phyloP scores from a whole-genome alignment of 768 basidiomycete genomes.

The Leucosporidium yakuticum region DNA sequence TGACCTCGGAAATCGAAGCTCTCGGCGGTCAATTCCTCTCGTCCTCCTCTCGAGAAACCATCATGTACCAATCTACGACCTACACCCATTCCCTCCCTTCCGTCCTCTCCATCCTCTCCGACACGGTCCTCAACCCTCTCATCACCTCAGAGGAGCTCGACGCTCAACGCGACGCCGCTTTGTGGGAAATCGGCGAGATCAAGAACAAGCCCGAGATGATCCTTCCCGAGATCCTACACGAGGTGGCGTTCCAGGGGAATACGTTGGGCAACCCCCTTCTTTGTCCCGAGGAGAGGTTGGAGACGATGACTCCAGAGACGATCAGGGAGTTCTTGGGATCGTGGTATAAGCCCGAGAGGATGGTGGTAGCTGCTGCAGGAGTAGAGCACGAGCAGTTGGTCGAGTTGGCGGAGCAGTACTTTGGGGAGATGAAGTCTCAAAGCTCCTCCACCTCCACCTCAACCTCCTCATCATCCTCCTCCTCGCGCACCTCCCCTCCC shows the following conservation, averaged over 20 bases:
- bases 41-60: conserved; percentile 82
- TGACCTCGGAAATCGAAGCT: conserved; percentile 71
- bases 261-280: conserved; percentile 86
- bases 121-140: conserved; percentile 74
- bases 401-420: conserved; percentile 73
- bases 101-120: conserved; percentile 81
- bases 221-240: conserved; percentile 81
- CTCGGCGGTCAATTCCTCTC: conserved; percentile 89
- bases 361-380: conserved; percentile 91
- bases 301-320: conserved; percentile 56
- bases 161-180: conserved; percentile 75
- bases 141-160: conserved; percentile 73
- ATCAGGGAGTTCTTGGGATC: conserved; percentile 62
- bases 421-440: conserved; percentile 56
- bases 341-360: conserved; percentile 89
- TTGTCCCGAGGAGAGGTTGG: conserved; percentile 77
- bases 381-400: conserved; percentile 85
- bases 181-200: conserved; percentile 85
- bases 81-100: conserved; percentile 74
- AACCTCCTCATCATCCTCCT: neutral
- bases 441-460: conserved; percentile 1
- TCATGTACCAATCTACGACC: conserved; percentile 97
- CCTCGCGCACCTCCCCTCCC: conserved; percentile 40
- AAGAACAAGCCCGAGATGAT: conserved; percentile 84
- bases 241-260: conserved; percentile 68